A percentile compares a stretch with the other conserved stretches of the same genome.
phyloP scores from a whole-genome alignment of 2,329 filamentous ascomycete species.

The Aspergillus quadrilineatus region DNA sequence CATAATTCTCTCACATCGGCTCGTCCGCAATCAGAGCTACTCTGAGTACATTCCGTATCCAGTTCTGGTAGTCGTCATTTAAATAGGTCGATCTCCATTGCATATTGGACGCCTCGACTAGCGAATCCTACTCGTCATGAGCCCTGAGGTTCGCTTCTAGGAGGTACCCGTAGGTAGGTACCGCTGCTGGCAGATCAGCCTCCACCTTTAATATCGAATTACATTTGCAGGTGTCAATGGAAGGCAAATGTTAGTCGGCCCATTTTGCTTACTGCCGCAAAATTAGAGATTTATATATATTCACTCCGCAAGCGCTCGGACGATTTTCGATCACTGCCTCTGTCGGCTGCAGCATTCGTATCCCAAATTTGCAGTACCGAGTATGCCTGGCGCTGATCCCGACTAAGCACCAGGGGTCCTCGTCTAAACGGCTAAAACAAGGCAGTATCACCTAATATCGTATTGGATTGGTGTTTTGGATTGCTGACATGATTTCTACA shows the following conservation, averaged over 20 bases:
- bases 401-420: neutral
- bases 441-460: neutral
- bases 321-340: neutral
- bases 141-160: neutral
- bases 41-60: no score
- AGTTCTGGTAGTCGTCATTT: neutral
- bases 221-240: neutral
- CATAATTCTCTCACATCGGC: neutral
- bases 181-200: slow-evolving; percentile 3
- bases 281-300: neutral
- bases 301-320: neutral
- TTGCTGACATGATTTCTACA: neutral
- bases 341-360: neutral
- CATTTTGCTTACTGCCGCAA: neutral
- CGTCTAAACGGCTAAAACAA: neutral
- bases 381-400: neutral
- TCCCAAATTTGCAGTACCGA: neutral
- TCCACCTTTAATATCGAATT: neutral
- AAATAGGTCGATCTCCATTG: neutral
- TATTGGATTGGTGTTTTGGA: neutral
- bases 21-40: neutral
- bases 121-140: neutral
- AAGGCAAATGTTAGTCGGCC: neutral
- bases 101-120: neutral
- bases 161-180: neutral